Conservation (phyloP, 306 rosid genomes). For the Lotus japonicus region DNA sequence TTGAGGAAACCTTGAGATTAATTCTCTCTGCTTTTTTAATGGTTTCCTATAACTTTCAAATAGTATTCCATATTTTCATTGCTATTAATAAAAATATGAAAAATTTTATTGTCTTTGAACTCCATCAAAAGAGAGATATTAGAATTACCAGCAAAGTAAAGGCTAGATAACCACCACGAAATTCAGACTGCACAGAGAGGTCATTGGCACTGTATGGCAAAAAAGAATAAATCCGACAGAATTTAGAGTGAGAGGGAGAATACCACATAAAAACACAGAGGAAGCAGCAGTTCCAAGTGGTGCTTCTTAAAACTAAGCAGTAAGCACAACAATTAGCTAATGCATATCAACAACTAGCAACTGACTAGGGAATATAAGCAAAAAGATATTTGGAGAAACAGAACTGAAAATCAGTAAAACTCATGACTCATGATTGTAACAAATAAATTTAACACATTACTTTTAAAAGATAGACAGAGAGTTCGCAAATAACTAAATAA, state of each 20-base stretch:
- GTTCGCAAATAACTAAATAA: not conserved
- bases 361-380: not conserved
- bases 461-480: not conserved
- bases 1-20: not conserved
- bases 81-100: not conserved
- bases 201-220: conserved; percentile 59
- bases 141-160: conserved; percentile 65
- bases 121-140: not conserved
- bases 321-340: not conserved
- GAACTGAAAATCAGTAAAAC: not conserved
- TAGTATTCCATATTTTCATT: not conserved
- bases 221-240: conserved; percentile 17
- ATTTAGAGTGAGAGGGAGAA: not conserved
- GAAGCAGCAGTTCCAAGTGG: conserved; percentile 13
- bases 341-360: not conserved
- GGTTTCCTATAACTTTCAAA: not conserved
- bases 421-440: not conserved
- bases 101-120: conserved; percentile 5
- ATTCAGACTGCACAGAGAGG: conserved; percentile 52
- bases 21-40: too few relatives aligned
- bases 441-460: not conserved
- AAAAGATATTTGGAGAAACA: conserved; percentile 7
- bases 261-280: not conserved
- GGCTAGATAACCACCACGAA: conserved; percentile 89
- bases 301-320: not conserved